Base-by-base conservation (phyloP, 108 stramenopile species). In the Nitzschia sp. region DNA sequence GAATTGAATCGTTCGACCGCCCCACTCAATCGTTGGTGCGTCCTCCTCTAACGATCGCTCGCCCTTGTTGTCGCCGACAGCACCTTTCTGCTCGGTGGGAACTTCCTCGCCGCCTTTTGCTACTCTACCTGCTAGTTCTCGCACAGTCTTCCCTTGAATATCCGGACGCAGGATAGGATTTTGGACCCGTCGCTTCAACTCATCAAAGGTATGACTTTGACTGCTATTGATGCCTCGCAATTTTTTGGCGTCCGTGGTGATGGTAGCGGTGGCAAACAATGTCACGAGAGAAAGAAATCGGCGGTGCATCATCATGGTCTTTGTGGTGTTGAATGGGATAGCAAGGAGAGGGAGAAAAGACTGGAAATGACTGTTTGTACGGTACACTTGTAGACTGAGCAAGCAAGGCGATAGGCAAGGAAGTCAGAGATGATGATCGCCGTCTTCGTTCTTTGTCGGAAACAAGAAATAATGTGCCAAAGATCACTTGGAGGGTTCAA, bases 101-200 rank as follows among this genome's bases (percentile, higher is more conserved):
- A 13, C 13, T 6, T 41, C 38, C 13, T 6, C 11, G 6, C 6
- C 11, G 13, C 13, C 38, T 13, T 6, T 41, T 41, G 38, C 38
- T 41, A 6, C 38, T 8, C 26, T 53, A 1, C 31, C 6, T 45
- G 21, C 41, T 5, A 61, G 26, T 25, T 61, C 60, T 2, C 25
- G 32, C 41, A 41, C 4, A 5, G 60, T 44, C 33, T 61, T 61
- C 15, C 60, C 60, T 61, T 27, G 60, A 61, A 61, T 41, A 11
- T 41, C 33, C 38, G 60, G 8, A 25, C 41, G 32, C 36, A 61
- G 22, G 23, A 26, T 34, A 9, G 60, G 60, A 44, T 41, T 38
- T 0, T 9, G 1, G 6, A 41, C 36, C 8, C 41, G 60, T 44
- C 15, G 19, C n/a, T 41, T 16, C 41, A 61, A 45, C 2, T 61